Conservation (phyloP, 768 basidiomycete species). For the Termitomyces sp. region DNA sequence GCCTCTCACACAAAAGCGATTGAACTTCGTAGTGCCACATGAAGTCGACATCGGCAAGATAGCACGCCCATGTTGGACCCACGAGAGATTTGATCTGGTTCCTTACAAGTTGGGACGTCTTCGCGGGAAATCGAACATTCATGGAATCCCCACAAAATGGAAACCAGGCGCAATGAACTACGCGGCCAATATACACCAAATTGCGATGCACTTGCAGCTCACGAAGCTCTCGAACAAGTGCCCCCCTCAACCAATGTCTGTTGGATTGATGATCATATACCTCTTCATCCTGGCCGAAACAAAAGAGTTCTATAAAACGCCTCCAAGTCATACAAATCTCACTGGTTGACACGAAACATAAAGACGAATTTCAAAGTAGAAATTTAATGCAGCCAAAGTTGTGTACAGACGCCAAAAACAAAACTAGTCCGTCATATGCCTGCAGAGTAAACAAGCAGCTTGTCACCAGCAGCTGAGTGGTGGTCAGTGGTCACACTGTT, state of each 20-base stretch:
- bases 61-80: not conserved
- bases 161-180: too few species aligned
- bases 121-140: not conserved
- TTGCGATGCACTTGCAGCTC: not conserved
- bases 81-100: not conserved
- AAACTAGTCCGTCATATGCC: not conserved
- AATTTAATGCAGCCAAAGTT: not conserved
- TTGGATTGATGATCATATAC: not conserved
- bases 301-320: not conserved
- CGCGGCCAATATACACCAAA: too few species aligned
- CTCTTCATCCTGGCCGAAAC: too few species aligned
- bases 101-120: not conserved
- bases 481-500: not conserved
- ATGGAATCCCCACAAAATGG: too few species aligned
- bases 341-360: not conserved
- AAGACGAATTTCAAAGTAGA: not conserved
- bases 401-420: not conserved
- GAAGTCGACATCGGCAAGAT: not conserved
- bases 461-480: not conserved
- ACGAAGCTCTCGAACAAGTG: not conserved
- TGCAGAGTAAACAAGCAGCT: not conserved
- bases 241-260: not conserved
- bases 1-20: not conserved
- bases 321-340: not conserved
- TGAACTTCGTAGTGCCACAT: not conserved